phyloP scores from a whole-genome alignment of 1,139 yeast genomes.

The Debaryomyces subglobosus region DNA sequence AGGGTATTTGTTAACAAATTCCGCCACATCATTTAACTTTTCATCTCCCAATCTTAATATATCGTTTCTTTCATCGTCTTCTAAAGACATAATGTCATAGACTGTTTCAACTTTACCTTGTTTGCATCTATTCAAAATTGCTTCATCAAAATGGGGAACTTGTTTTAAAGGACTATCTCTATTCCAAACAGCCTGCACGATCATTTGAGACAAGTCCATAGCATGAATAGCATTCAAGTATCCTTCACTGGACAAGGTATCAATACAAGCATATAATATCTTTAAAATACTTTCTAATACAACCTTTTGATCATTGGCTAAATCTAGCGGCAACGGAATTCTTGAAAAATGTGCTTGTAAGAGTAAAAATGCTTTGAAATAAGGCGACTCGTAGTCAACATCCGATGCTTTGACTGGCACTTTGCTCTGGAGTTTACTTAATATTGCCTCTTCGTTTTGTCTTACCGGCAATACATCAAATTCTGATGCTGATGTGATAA shows the following conservation, averaged over 20 bases:
- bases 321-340: constrained; percentile 54
- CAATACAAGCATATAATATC: constrained; percentile 70
- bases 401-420: constrained; percentile 58
- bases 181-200: constrained; percentile 86
- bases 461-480: constrained; percentile 67
- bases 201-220: constrained; percentile 89
- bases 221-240: constrained; percentile 74
- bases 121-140: constrained; percentile 59
- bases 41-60: constrained; percentile 59
- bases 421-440: constrained; percentile 55
- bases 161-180: constrained; percentile 80
- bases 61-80: constrained; percentile 72
- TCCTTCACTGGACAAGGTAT: constrained; percentile 80
- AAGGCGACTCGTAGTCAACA: constrained; percentile 53
- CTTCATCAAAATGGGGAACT: constrained; percentile 66
- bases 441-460: constrained; percentile 53
- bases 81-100: constrained; percentile 83
- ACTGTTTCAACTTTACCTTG: constrained; percentile 66
- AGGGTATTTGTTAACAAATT: constrained; percentile 88
- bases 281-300: constrained; percentile 54
- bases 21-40: constrained; percentile 66
- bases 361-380: constrained; percentile 71
- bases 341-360: constrained; percentile 84
- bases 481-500: constrained; percentile 68
- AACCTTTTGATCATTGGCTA: constrained; percentile 55